These are phyloP conservation scores for Puccinia novopanici DNA, from an alignment of 1,284 basidiomycete species.

Conservation along the genomic window DNA sequence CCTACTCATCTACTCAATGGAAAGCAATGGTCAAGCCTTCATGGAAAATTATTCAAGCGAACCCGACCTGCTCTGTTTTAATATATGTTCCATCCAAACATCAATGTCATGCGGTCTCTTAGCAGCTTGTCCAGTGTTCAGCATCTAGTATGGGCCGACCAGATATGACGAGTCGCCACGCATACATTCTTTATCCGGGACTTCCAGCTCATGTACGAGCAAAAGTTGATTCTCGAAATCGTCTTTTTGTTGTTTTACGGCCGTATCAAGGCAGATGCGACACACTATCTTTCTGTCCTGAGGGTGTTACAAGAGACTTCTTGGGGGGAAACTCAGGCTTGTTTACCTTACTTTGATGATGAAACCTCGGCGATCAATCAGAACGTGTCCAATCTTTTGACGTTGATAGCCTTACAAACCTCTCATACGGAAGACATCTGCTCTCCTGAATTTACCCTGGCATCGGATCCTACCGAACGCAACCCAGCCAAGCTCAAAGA, in stretches of 20 bases:
- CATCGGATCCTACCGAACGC: background rate
- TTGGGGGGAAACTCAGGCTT: slow-evolving; percentile 45
- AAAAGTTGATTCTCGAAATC: slow-evolving; percentile 49
- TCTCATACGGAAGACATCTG: slow-evolving; percentile 43
- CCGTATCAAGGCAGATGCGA: slow-evolving; percentile 23
- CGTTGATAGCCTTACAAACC: slow-evolving; percentile 44
- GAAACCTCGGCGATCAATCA: slow-evolving; percentile 34
- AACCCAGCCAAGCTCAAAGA: slow-evolving; percentile 38
- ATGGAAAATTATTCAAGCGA: slow-evolving; percentile 64
- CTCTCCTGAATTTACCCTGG: slow-evolving; percentile 30
- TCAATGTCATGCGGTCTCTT: slow-evolving; percentile 76
- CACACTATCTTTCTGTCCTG: slow-evolving; percentile 32
- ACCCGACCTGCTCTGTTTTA: slow-evolving; percentile 66
- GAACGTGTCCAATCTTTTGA: slow-evolving; percentile 44
- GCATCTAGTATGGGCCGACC: slow-evolving; percentile 62
- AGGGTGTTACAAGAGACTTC: slow-evolving; percentile 33
- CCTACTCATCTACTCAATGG: slow-evolving; percentile 81
- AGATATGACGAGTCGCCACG: too few relatives aligned
- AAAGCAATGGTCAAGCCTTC: slow-evolving; percentile 91
- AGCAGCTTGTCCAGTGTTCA: slow-evolving; percentile 88
- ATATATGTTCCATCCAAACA: slow-evolving; percentile 85
- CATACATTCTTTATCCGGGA: too few relatives aligned
- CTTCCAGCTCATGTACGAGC: slow-evolving; percentile 39
- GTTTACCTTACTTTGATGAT: slow-evolving; percentile 45
- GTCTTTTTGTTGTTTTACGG: slow-evolving; percentile 48